phyloP scores from a whole-genome alignment of 306 rosid genomes.

The Hylodesmum podocarpum region DNA sequence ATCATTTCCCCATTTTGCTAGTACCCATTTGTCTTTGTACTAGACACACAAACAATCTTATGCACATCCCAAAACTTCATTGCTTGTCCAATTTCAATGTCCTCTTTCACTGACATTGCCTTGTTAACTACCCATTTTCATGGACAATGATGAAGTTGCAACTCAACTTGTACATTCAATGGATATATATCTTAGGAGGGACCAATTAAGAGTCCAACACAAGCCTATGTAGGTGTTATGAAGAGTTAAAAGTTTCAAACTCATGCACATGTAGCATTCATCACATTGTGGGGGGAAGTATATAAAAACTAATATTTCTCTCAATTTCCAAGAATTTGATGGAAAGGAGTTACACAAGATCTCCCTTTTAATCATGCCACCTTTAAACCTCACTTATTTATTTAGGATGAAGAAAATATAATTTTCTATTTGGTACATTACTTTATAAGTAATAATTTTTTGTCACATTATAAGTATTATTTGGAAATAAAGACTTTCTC shows the following conservation, averaged over 20 bases:
- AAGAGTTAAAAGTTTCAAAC: not conserved
- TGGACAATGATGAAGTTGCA: not conserved
- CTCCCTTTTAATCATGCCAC: not conserved
- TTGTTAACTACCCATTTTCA: slow-evolving; percentile 24
- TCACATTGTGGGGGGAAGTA: not conserved
- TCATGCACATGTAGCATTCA: not conserved
- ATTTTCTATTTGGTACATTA: no score
- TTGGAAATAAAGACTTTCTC: not conserved
- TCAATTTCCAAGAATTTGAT: not conserved
- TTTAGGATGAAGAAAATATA: not conserved
- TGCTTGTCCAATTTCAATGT: slow-evolving; percentile 7
- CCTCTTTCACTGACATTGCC: slow-evolving; percentile 10
- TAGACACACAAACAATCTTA: not conserved
- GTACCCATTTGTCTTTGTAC: not conserved
- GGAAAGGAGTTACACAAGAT: not conserved
- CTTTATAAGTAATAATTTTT: no score
- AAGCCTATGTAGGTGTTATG: not conserved
- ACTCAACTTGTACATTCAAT: not conserved
- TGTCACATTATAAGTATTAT: not conserved
- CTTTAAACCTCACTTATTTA: not conserved
- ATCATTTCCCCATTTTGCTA: not conserved
- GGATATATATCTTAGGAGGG: not conserved
- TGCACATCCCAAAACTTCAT: not conserved
- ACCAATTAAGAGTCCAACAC: not conserved
- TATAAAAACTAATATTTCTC: not conserved